Percentiles rank a stretch among this genome's conserved stretches.
phyloP scores from a whole-genome alignment of 2,329 filamentous ascomycete genomes.

The Beauveria bassiana region DNA sequence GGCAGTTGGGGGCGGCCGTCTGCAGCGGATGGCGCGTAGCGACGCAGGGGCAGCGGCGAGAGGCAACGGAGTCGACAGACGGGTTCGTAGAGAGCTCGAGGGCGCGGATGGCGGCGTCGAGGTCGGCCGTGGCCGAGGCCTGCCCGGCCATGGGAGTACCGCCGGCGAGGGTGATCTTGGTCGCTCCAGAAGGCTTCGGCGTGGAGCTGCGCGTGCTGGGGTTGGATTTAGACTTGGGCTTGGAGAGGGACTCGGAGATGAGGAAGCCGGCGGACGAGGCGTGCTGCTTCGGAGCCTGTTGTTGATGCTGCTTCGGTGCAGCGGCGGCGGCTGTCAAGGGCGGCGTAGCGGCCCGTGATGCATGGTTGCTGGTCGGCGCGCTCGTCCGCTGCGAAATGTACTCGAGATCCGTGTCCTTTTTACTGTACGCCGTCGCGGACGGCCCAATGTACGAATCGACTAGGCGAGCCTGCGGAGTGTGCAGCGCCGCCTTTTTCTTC shows the following conservation, averaged over 20 bases:
- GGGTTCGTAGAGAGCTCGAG: constrained; percentile 92
- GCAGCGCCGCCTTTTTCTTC: constrained; percentile 55
- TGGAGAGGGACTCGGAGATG: constrained; percentile 65
- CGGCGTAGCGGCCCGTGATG: constrained; percentile 30
- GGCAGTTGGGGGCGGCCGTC: constrained; percentile 85
- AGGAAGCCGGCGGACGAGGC: constrained; percentile 62
- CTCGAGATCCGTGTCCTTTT: constrained; percentile 61
- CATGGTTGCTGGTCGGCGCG: constrained; percentile 29
- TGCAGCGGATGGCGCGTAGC: constrained; percentile 82
- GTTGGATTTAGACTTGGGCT: constrained; percentile 47
- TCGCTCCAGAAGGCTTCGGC: constrained; percentile 38
- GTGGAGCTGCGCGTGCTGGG: constrained; percentile 45
- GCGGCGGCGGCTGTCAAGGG: background rate
- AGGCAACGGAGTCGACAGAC: constrained; percentile 45
- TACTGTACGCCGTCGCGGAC: constrained; percentile 64
- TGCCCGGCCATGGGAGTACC: constrained; percentile 77
- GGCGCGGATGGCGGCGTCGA: constrained; percentile 75
- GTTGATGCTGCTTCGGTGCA: constrained; percentile 9
- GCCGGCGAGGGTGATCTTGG: constrained; percentile 67
- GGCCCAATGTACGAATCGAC: constrained; percentile 55
- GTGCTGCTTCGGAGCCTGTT: constrained; percentile 41
- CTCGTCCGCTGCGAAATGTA: constrained; percentile 55
- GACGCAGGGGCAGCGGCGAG: constrained; percentile 75
- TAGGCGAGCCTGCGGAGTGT: constrained; percentile 55
- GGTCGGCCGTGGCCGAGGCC: constrained; percentile 62